These are phyloP conservation scores for Micromonas pusilla DNA, from an alignment of 139 green algal species.

Conservation along the genomic window DNA sequence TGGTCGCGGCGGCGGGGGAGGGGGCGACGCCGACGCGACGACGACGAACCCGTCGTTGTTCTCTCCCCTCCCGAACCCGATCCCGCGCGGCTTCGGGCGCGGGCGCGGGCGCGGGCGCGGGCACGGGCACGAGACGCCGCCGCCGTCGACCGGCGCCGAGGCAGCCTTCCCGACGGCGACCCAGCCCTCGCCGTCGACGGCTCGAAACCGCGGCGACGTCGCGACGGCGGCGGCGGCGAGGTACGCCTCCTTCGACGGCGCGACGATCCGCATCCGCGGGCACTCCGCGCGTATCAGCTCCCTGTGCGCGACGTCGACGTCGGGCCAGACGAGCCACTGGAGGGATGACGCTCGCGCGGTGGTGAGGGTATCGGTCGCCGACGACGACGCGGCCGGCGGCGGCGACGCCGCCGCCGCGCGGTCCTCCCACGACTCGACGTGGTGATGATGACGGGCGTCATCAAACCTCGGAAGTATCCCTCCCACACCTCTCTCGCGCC, in stretches of 20 bases:
- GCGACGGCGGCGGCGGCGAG: background rate
- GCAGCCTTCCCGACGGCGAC: background rate
- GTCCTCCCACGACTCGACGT: background rate
- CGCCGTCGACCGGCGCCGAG: background rate
- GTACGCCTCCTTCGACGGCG: background rate
- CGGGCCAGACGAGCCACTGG: background rate
- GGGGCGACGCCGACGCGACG: background rate
- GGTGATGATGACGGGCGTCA: background rate
- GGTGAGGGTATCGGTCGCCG: too few relatives aligned
- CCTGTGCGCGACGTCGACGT: background rate
- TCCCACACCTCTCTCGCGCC: background rate
- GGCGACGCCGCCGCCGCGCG: too few relatives aligned
- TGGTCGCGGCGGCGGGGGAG: too few relatives aligned
- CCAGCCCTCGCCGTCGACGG: background rate
- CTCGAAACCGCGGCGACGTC: background rate
- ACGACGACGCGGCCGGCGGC: too few relatives aligned
- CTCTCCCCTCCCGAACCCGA: background rate
- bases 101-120: too few relatives aligned
- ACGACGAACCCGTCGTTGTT: background rate
- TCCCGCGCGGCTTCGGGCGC: too few relatives aligned
- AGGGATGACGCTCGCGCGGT: background rate
- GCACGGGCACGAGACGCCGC: too few relatives aligned
- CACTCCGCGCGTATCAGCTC: background rate
- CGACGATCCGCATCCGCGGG: background rate
- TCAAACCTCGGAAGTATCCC: background rate